phyloP scores from a whole-genome alignment of 192 early-diverging fungal genomes.

The Gryganskiella cystojenkinii region DNA sequence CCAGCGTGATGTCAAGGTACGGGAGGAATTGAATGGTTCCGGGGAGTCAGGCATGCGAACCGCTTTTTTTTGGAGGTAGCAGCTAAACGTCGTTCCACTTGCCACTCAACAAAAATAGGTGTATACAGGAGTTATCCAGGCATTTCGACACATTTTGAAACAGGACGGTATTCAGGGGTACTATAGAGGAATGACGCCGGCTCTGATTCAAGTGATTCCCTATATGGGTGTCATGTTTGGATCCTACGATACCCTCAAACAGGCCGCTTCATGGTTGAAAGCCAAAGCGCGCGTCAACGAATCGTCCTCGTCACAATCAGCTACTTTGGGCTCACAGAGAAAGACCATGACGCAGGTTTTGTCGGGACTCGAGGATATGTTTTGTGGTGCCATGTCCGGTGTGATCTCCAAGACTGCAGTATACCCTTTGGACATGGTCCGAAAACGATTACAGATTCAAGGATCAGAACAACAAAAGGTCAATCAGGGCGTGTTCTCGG shows the following conservation, averaged over 20 bases:
- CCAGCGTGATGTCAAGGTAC: conserved; percentile 70
- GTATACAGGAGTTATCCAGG: conserved; percentile 73
- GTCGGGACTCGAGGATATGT: conserved; percentile 67
- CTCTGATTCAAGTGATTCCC: conserved; percentile 90
- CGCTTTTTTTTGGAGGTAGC: background rate
- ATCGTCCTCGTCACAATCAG: background rate
- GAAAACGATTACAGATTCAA: conserved; percentile 75
- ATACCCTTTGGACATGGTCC: conserved; percentile 92
- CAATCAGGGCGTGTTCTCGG: background rate
- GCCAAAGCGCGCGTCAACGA: background rate
- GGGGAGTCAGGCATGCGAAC: background rate
- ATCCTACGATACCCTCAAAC: conserved; percentile 73
- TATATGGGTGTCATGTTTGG: conserved; percentile 96
- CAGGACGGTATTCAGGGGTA: conserved; percentile 87
- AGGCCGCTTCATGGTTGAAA: conserved; percentile 51
- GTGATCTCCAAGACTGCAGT: conserved; percentile 85
- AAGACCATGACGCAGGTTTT: conserved; percentile 11
- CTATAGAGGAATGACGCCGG: conserved; percentile 86
- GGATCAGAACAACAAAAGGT: conserved; percentile 50
- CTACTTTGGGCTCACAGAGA: background rate
- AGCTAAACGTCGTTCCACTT: background rate
- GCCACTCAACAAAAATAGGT: conserved; percentile 37
- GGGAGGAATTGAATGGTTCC: background rate
- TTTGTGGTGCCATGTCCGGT: conserved; percentile 85
- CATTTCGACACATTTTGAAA: conserved; percentile 69